Evolutionary conservation across 441 rosid species (phyloP).

Genomic region (Mallotus japonicus): DNA sequence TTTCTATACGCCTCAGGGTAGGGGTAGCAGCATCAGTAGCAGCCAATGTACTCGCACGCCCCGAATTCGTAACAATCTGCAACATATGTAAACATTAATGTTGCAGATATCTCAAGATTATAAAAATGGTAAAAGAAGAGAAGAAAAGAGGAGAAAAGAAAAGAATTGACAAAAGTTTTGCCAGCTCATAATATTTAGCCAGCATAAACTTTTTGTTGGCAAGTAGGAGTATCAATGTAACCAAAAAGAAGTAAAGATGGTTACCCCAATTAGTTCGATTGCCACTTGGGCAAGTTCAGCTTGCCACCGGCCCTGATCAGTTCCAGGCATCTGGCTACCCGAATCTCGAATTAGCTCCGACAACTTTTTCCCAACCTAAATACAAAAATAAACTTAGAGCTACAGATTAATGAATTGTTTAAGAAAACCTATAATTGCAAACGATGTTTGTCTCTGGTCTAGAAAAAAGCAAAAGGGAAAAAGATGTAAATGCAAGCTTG

Average conservation of each 20-base stretch:
- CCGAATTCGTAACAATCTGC: constrained; percentile 95
- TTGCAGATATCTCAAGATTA: background rate
- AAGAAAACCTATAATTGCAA: background rate
- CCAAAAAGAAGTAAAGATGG: constrained; percentile 1
- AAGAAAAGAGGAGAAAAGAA: background rate
- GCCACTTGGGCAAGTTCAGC: constrained; percentile 96
- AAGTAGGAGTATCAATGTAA: background rate
- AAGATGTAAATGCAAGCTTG: background rate
- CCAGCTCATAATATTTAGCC: background rate
- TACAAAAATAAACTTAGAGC: constrained; percentile 22
- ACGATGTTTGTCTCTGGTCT: background rate
- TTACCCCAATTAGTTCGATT: constrained; percentile 92
- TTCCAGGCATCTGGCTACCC: constrained; percentile 78
- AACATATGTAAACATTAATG: constrained; percentile 28
- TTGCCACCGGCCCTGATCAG: constrained; percentile 95
- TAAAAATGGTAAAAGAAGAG: background rate
- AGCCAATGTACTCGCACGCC: constrained; percentile 88
- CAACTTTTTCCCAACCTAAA: constrained; percentile 92
- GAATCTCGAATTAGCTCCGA: constrained; percentile 96
- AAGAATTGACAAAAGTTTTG: background rate
- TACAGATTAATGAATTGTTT: background rate
- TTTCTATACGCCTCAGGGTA: constrained; percentile 89
- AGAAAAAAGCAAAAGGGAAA: background rate
- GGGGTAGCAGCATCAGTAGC: constrained; percentile 99
- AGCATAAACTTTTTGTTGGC: background rate